Percentiles rank a stretch among this genome's conserved stretches.
Evolutionary conservation across 1,284 basidiomycete species (phyloP).

Genomic region (Hemileia vastatrix): DNA sequence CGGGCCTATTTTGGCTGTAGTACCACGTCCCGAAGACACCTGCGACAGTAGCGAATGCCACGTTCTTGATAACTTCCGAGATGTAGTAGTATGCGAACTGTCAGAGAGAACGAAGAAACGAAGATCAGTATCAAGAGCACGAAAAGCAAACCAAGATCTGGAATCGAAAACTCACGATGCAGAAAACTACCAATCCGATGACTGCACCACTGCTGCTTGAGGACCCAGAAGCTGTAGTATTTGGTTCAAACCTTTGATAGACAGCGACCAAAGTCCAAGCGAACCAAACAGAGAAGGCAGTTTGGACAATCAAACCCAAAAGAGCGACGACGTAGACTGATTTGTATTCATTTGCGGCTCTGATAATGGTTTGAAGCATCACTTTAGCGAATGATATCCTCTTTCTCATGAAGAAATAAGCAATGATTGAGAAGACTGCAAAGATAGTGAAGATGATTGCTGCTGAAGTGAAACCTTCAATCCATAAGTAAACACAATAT

Average conservation of each 20-base stretch:
- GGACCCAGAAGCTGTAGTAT: slow-evolving; percentile 27
- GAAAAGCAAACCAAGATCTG: no score
- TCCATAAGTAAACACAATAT: slow-evolving; percentile 22
- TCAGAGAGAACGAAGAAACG: no score
- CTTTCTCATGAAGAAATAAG: slow-evolving; percentile 38
- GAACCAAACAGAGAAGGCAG: slow-evolving; percentile 34
- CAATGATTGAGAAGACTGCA: slow-evolving; percentile 34
- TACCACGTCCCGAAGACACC: slow-evolving; percentile 37
- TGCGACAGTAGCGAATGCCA: slow-evolving; percentile 35
- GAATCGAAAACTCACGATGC: slow-evolving; percentile 25
- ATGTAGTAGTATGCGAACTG: slow-evolving; percentile 11
- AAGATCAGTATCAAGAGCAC: no score
- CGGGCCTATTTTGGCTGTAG: no score
- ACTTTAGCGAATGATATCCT: slow-evolving; percentile 37
- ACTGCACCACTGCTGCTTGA: slow-evolving; percentile 28
- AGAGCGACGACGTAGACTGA: slow-evolving; percentile 35
- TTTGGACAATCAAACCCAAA: slow-evolving; percentile 30
- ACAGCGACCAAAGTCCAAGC: slow-evolving; percentile 35
- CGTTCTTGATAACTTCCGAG: slow-evolving; percentile 38
- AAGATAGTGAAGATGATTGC: slow-evolving; percentile 40
- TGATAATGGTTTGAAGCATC: slow-evolving; percentile 33
- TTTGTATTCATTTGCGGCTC: slow-evolving; percentile 35
- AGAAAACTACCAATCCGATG: slow-evolving; percentile 38
- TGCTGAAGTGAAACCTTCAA: not conserved
- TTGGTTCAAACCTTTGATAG: slow-evolving; percentile 35